Evolutionary conservation across 371 early-diverging fungal genomes (phyloP), one percentile per base, ranked within the genome.

Genomic region (Lichtheimia hyalospora): DNA sequence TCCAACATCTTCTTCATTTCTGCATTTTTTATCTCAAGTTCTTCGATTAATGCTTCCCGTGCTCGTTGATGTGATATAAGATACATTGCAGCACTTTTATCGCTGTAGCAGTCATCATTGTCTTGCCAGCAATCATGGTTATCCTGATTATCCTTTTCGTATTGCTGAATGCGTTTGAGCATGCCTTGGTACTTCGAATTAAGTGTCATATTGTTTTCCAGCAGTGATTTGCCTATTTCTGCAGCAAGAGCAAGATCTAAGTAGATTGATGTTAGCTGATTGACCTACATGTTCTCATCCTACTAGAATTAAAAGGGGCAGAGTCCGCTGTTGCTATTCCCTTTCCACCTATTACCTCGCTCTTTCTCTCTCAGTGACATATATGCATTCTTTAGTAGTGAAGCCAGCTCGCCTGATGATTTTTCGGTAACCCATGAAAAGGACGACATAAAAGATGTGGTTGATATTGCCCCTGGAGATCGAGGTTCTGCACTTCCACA

Each of bases 141-240:
- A 34, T 43, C 43, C 28, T 39, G 44, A 40, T 63, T 41, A 25
- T 41, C 23, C 8, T 50, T 60, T 23, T 56, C 48, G 49, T 43
- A 46, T 50, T 44, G 28, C 15, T 60, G 43, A 0, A 75, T 68
- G 52, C 80, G 75, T 7, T 74, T 64, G 41, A 83, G 51, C 23
- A 82, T 20, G 39, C 65, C 69, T 39, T 84, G 79, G 55, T 81
- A 84, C 46, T 82, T 77, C 25, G 76, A 57, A 53, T 84, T 78
- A 15, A 86, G 61, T 2, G 50, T 63, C 20, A 69, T 69, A 55
- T 86, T 84, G 40, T 82, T 70, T 40, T 84, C 84, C 51, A 84
- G 54, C 20, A 86, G 65, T 3, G 77, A 77, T 65, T 82, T 82
- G 16, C 86, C 84, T 57, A 86, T 75, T 68, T 83, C 74, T 25